Conservation (phyloP, 2,329 filamentous ascomycete genomes). For the Aspergillus versicolor region DNA sequence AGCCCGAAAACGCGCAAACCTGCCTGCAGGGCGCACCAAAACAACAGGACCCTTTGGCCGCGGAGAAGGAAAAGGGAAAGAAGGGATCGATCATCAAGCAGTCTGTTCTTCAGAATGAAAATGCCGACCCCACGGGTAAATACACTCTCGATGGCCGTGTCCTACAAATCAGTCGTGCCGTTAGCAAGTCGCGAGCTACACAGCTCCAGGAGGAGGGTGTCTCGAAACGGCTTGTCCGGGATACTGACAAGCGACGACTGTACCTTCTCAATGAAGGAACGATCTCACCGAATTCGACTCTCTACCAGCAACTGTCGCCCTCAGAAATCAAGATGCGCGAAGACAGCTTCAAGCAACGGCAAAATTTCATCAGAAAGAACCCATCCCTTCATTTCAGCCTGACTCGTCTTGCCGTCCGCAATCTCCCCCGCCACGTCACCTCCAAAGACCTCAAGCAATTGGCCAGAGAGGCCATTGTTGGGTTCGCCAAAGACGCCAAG, state of each 20-base stretch:
- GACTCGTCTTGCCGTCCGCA: conserved; percentile 86
- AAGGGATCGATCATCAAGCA: conserved; percentile 59
- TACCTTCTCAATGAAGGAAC: conserved; percentile 86
- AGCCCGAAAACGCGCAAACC: conserved; percentile 68
- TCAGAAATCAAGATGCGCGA: conserved; percentile 86
- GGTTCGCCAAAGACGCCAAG: conserved; percentile 89
- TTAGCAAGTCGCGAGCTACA: conserved; percentile 76
- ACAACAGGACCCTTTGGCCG: conserved; percentile 41
- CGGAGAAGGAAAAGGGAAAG: conserved; percentile 37
- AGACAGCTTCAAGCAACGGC: conserved; percentile 80
- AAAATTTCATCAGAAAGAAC: conserved; percentile 87
- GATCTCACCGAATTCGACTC: conserved; percentile 71
- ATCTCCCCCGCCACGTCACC: conserved; percentile 78
- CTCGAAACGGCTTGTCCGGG: conserved; percentile 61
- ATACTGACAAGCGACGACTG: conserved; percentile 86
- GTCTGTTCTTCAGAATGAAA: conserved; percentile 85
- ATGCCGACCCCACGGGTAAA: conserved; percentile 73
- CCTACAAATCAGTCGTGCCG: conserved; percentile 78
- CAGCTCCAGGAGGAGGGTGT: conserved; percentile 70
- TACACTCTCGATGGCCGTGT: conserved; percentile 92
- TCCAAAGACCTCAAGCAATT: conserved; percentile 89
- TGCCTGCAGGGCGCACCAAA: conserved; percentile 77
- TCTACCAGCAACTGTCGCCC: conserved; percentile 73
- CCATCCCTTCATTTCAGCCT: conserved; percentile 84
- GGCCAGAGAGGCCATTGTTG: conserved; percentile 87